phyloP scores from a whole-genome alignment of 106 monocot genomes.

The Dioscorea alata region DNA sequence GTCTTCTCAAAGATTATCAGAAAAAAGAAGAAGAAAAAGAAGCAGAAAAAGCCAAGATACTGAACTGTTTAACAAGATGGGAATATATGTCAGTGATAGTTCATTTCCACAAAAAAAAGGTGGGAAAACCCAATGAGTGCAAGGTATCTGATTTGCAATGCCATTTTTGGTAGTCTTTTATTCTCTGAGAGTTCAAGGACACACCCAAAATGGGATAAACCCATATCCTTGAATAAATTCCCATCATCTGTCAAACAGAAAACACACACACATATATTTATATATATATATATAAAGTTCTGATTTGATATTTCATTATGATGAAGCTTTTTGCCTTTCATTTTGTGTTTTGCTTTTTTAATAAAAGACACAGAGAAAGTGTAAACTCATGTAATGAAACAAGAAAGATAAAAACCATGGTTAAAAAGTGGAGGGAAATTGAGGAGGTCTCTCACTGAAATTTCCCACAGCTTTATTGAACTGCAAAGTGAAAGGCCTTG shows the following conservation, averaged over 20 bases:
- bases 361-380: too few relatives aligned
- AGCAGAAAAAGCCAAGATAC: constrained; percentile 2
- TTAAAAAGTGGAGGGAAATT: background rate
- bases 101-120: background rate
- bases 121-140: background rate
- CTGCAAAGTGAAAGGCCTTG: constrained; percentile 28
- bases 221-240: constrained; percentile 2
- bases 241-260: constrained; percentile 6
- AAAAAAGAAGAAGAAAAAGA: too few relatives aligned
- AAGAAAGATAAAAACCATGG: background rate
- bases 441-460: constrained; percentile 38
- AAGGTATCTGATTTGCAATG: background rate
- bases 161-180: constrained; percentile 10
- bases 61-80: constrained; percentile 9
- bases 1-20: too few relatives aligned
- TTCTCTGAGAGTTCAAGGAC: background rate
- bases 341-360: background rate
- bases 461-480: constrained; percentile 99
- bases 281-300: background rate
- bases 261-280: too few relatives aligned
- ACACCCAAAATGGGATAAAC: background rate
- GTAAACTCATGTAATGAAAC: background rate
- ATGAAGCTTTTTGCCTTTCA: constrained; percentile 7
- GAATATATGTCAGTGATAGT: constrained; percentile 25
- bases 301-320: constrained; percentile 21